Evolutionary conservation across 1,284 basidiomycete genomes (phyloP), one percentile per base, ranked within the genome.

Genomic region (Caloboletus firmus): DNA sequence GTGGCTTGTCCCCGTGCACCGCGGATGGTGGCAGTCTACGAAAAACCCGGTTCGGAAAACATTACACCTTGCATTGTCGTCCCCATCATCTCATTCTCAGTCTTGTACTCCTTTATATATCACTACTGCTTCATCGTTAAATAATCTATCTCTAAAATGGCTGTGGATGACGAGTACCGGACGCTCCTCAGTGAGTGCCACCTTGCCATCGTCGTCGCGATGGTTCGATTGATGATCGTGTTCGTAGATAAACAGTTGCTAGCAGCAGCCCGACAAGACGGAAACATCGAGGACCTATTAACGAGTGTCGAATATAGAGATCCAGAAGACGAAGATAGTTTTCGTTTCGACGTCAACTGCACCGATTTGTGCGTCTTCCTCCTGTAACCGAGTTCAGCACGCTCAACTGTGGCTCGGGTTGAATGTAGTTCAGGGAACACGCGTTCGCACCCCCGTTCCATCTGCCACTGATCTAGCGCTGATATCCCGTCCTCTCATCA

Each of bases 281-380:
- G 65, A 18, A 55, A 68, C n/a, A 31, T 68, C 42, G 67, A 70
- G 32, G 65, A 70, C 18, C 41, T 72, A 5, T 54, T 69, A 11
- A 54, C 36, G 12, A 45, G 36, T 15, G 30, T 1, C 0, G 55
- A 70, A 9, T 62, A 51, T 49, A 62, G 68, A 37, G 65, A 69
- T 26, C 46, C 54, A 28, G 37, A 49, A 0, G 56, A 65, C 7
- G 51, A 53, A 32, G 54, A 58, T 2, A 32, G 3, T n/a, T 68
- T 66, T 49, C 40, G 66, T 20, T 72, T 69, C 28, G 64, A 68
- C 47, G 59, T 71, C 46, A 72, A 68, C 48, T 71, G 69, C 34
- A 59, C 37, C 12, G 69, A 68, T 32, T 5, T 63, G 67, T 72
- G 64, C 24, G 67, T 58, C 20, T 31, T 39, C 30, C n/a, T 5